These are phyloP conservation scores for Pleurotus ostreatus DNA, from an alignment of 768 basidiomycete species.

Conservation along the genomic window DNA sequence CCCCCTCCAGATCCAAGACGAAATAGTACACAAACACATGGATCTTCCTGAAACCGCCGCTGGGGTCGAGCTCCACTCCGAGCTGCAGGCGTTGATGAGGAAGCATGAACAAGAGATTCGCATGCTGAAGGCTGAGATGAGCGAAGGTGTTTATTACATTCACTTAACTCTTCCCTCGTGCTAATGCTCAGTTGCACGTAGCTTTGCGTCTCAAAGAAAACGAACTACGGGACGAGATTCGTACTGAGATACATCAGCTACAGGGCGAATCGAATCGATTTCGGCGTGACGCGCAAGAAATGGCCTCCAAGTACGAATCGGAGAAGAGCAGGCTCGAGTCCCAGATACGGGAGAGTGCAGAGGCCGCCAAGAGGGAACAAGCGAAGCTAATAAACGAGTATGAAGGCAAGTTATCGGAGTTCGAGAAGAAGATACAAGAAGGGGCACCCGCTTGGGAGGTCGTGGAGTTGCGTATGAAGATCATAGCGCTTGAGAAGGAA, in stretches of 20 bases:
- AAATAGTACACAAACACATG: conserved; percentile 46
- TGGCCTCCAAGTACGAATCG: background rate
- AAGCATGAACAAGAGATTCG: conserved; percentile 44
- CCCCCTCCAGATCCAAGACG: conserved; percentile 49
- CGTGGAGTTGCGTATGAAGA: too few relatives aligned
- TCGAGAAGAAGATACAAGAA: too few relatives aligned
- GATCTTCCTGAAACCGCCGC: conserved; percentile 49
- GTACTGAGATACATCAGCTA: conserved; percentile 30
- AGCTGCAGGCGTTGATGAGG: conserved; percentile 41
- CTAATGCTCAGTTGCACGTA: background rate
- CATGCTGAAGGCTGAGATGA: conserved; percentile 42
- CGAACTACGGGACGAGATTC: conserved; percentile 28
- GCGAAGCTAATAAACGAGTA: background rate
- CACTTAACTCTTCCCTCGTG: too few relatives aligned
- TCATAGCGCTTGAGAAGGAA: too few relatives aligned
- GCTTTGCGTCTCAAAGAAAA: conserved; percentile 26
- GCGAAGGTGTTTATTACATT: conserved; percentile 14
- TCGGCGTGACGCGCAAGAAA: conserved; percentile 17
- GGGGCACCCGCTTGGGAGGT: too few relatives aligned
- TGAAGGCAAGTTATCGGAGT: too few relatives aligned
- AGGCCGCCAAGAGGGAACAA: conserved; percentile 5
- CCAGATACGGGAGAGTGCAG: background rate
- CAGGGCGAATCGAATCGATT: conserved; percentile 28
- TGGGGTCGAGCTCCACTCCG: conserved; percentile 47
- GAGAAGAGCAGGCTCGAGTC: conserved; percentile 11